Base-by-base conservation (phyloP, 176 grass and related monocot species). In the Alopecurus myosuroides region DNA sequence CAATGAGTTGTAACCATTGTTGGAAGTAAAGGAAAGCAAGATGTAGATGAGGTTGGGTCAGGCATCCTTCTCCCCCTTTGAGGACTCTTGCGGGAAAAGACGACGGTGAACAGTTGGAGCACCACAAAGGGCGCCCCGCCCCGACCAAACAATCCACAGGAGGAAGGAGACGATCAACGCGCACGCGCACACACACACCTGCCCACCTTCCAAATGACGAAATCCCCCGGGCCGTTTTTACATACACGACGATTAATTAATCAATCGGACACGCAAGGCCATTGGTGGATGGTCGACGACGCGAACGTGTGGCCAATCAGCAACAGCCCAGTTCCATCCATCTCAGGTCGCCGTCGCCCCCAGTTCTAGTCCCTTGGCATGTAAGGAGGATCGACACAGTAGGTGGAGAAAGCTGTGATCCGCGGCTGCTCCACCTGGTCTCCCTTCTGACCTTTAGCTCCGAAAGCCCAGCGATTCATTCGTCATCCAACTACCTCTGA, bases 21-120 rank as follows among this genome's bases (percentile, higher is more conserved):
- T 11, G 76, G 83, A 37, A 77, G 42, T 35, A 15, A 76, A 85
- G 64, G 56, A 82, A 78, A 86, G 66, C 55, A 62, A 78, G 56
- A 17, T 45, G 23, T 12, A 85, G 44, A n/a, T 11, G 51, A 84
- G 30, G 83, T 95, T 88, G 82, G 93, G 30, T 95, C 79, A 86
- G 82, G 62, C 78, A 92, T 95, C 93, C 75, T 83, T 92, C 65
- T 69, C 65, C 70, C 74, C 50, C 76, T 89, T 88, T 82, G 86
- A 80, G 87, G 30, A 60, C 51, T 86, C 44, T 48, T 48, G 44
- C 50, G 75, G 10, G 36, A 48, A 50, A 51, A 50, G 26, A 74
- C 48, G 71, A 20, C 1, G 55, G 71, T 62, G 68, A 83, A 77
- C 49, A 67, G 74, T 68, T 90, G 6, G 18, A 78, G 34, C 53